Evolutionary conservation across 257 asterid species (phyloP).

Genomic region (Osmanthus fragrans): DNA sequence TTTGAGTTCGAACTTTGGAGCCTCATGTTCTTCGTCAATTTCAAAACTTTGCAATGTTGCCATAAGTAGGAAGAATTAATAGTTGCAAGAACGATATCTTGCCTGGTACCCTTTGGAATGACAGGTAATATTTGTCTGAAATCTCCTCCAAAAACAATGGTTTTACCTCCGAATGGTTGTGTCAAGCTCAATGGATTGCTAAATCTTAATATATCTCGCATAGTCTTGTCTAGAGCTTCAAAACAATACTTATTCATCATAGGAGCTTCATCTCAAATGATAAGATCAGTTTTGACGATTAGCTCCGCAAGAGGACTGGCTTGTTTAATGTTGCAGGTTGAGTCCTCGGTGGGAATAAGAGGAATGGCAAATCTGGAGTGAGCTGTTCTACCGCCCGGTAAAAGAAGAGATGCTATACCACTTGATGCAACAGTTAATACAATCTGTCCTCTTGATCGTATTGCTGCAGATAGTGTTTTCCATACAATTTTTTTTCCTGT

Average conservation of each 20-base stretch:
- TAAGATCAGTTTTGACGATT: not conserved
- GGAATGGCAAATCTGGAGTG: slow-evolving; percentile 1
- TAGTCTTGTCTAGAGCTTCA: not conserved
- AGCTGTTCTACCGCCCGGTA: not conserved
- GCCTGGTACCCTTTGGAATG: not conserved
- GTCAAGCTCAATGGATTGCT: not conserved
- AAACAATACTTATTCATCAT: not conserved
- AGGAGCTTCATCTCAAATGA: not conserved
- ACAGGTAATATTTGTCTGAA: not conserved
- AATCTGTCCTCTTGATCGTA: not conserved
- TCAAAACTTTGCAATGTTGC: not conserved
- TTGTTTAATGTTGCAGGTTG: not conserved
- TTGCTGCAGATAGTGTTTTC: not conserved
- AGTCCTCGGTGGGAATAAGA: not conserved
- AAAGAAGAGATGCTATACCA: not conserved
- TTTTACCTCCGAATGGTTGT: slow-evolving; percentile 6
- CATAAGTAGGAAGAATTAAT: slow-evolving; percentile 1
- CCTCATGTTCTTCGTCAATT: not conserved
- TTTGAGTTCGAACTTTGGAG: not conserved
- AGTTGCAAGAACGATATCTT: not conserved
- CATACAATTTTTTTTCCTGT: not conserved
- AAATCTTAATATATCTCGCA: not conserved
- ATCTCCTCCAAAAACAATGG: not conserved
- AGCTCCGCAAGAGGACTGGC: not conserved
- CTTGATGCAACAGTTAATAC: not conserved